Evolutionary conservation across 768 basidiomycete genomes (phyloP).

Genomic region (Cyclocybe cylindracea): DNA sequence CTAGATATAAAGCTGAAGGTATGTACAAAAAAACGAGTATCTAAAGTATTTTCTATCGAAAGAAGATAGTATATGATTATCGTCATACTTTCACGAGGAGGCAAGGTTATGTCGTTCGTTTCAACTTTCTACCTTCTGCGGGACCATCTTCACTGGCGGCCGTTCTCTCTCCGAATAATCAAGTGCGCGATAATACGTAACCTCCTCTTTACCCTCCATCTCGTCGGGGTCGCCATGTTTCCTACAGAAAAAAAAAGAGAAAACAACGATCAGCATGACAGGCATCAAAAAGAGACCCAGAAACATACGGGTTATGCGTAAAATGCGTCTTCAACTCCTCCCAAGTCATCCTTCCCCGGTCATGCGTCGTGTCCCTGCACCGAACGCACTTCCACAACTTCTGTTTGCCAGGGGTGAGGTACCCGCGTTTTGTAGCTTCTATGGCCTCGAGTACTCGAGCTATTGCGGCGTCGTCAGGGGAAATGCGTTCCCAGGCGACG

Average conservation of each 20-base stretch:
- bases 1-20: too few species aligned
- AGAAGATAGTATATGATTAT: too few species aligned
- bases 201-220: not conserved
- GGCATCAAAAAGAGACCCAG: not conserved
- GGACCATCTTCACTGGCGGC: not conserved
- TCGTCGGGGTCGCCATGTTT: conserved; percentile 8
- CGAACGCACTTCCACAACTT: conserved; percentile 28
- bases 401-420: conserved; percentile 6
- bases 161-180: not conserved
- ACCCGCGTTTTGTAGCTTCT: conserved; percentile 12
- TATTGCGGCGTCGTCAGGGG: conserved; percentile 19
- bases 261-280: not conserved
- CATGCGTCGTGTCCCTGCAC: conserved; percentile 23
- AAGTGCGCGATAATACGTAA: not conserved
- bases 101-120: too few species aligned
- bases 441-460: conserved; percentile 20
- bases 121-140: not conserved
- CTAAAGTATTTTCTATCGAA: too few species aligned
- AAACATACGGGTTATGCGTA: conserved; percentile 7
- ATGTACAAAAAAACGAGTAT: too few species aligned
- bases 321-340: conserved; percentile 17
- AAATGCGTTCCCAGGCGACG: conserved; percentile 29
- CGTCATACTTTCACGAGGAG: too few species aligned
- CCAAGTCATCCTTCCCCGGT: conserved; percentile 22
- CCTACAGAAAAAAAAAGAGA: conserved; percentile 2